A percentile compares a stretch with the other conserved stretches of the same genome.
phyloP scores from a whole-genome alignment of 2,329 filamentous ascomycete genomes.

The Sodiomyces alkalinus region DNA sequence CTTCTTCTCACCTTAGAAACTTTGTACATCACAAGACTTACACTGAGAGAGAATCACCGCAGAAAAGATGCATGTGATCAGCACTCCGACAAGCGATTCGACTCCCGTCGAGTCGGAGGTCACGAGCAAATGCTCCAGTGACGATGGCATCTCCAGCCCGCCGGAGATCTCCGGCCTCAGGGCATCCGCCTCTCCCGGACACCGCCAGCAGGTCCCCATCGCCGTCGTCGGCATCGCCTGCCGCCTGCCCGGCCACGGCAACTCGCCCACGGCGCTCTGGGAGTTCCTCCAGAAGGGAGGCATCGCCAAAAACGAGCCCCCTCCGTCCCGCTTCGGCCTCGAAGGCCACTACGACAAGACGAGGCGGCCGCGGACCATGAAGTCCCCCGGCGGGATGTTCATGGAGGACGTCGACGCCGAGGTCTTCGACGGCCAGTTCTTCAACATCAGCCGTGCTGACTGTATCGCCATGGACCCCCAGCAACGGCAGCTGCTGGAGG shows the following conservation, averaged over 20 bases:
- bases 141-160: no score
- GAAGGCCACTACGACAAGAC: constrained; percentile 20
- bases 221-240: constrained; percentile 27
- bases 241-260: constrained; percentile 22
- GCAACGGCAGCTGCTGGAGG: constrained; percentile 17
- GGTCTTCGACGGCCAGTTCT: constrained; percentile 18
- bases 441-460: constrained; percentile 12
- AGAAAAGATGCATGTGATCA: no score
- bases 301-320: constrained; percentile 15
- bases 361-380: constrained; percentile 18
- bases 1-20: no score
- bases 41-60: no score
- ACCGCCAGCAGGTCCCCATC: constrained; percentile 11
- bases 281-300: constrained; percentile 16
- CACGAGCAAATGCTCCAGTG: no score
- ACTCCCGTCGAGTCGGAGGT: no score
- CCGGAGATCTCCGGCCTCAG: no score
- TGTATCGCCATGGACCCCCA: constrained; percentile 17
- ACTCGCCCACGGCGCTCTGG: constrained; percentile 20
- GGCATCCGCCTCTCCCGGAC: no score
- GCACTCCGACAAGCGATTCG: no score
- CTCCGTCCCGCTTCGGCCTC: constrained; percentile 16
- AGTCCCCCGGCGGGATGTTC: constrained; percentile 21
- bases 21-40: no score
- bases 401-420: constrained; percentile 5